These are phyloP conservation scores for Pisolithus microcarpus DNA, from an alignment of 768 basidiomycete genomes.

Conservation along the genomic window DNA sequence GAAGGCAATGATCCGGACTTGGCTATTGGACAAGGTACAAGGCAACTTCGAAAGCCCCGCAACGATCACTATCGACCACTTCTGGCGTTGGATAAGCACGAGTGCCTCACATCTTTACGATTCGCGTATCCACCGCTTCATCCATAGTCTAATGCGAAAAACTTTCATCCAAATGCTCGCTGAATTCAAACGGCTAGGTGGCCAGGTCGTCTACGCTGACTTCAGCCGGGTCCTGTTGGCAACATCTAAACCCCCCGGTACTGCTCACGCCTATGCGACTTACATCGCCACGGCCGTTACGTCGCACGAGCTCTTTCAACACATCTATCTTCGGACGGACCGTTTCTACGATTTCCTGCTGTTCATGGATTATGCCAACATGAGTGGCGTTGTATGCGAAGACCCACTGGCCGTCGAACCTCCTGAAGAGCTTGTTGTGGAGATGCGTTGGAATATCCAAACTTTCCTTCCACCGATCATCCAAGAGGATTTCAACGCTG, in stretches of 20 bases:
- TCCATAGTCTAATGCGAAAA: conserved; percentile 95
- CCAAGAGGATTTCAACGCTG: conserved; percentile 65
- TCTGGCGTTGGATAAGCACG: conserved; percentile 96
- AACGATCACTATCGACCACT: conserved; percentile 76
- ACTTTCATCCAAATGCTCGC: conserved; percentile 95
- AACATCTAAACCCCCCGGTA: conserved; percentile 93
- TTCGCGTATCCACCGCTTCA: conserved; percentile 84
- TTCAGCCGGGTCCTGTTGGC: conserved; percentile 86
- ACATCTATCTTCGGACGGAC: conserved; percentile 78
- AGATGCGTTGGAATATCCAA: conserved; percentile 91
- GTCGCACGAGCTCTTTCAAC: conserved; percentile 92
- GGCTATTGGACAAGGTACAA: conserved; percentile 84
- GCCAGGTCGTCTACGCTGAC: conserved; percentile 89
- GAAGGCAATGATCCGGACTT: conserved; percentile 81
- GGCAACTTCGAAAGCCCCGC: conserved; percentile 60
- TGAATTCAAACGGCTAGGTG: conserved; percentile 92
- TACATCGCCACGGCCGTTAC: conserved; percentile 93
- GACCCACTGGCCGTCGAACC: conserved; percentile 64
- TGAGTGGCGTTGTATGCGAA: conserved; percentile 82
- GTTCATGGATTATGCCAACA: conserved; percentile 94
- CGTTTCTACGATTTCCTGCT: conserved; percentile 90
- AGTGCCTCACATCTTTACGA: conserved; percentile 84
- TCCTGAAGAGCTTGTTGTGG: conserved; percentile 61
- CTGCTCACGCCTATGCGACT: conserved; percentile 90
- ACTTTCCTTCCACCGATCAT: conserved; percentile 80